phyloP scores from a whole-genome alignment of 805 yeast species.

The Ogataea siamensis region DNA sequence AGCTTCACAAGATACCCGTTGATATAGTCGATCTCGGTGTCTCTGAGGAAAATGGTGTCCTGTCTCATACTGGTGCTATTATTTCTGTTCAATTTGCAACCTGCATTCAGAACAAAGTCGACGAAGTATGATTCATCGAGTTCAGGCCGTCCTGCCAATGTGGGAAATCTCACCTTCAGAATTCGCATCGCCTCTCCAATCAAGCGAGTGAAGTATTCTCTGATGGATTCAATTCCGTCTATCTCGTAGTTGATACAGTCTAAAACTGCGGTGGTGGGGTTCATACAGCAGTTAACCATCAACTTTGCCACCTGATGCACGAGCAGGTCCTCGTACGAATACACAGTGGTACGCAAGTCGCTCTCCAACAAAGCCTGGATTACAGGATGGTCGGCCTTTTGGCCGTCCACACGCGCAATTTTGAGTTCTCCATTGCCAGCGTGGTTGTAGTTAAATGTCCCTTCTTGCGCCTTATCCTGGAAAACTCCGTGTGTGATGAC shows the following conservation, averaged over 20 bases:
- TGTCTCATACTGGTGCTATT: constrained; percentile 73
- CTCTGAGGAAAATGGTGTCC: constrained; percentile 54
- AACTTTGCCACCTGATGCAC: constrained; percentile 71
- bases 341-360: constrained; percentile 30
- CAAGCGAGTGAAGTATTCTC: constrained; percentile 38
- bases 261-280: constrained; percentile 75
- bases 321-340: constrained; percentile 43
- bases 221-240: constrained; percentile 37
- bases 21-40: constrained; percentile 77
- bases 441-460: constrained; percentile 51
- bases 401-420: constrained; percentile 44
- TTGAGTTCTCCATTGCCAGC: constrained; percentile 71
- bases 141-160: constrained; percentile 28
- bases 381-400: constrained; percentile 22
- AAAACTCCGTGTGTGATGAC: constrained; percentile 84
- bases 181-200: constrained; percentile 46
- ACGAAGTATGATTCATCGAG: constrained; percentile 38
- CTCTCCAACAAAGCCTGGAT: constrained; percentile 27
- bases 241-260: constrained; percentile 80
- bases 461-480: constrained; percentile 31
- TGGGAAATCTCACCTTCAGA: constrained; percentile 34
- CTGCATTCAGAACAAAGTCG: constrained; percentile 27
- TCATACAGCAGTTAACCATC: constrained; percentile 77
- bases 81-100: constrained; percentile 35
- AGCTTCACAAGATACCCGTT: constrained; percentile 72